These are phyloP conservation scores for Didymella lethalis DNA, from an alignment of 2,329 filamentous ascomycete species.

Conservation along the genomic window DNA sequence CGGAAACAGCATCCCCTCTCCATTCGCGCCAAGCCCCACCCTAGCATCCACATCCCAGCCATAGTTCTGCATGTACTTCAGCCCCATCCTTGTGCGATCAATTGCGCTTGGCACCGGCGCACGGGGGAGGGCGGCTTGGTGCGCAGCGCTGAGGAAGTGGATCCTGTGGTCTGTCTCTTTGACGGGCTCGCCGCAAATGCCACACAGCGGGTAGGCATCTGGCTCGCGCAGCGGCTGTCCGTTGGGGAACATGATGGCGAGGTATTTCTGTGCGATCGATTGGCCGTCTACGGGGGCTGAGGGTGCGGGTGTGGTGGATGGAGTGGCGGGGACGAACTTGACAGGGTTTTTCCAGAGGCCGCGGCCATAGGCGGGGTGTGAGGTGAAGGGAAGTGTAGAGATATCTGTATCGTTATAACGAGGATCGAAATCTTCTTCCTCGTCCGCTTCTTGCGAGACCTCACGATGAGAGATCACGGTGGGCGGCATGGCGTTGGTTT, in stretches of 20 bases:
- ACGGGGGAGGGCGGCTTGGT: conserved; percentile 74
- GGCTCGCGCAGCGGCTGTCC: conserved; percentile 33
- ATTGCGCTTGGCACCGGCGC: conserved; percentile 76
- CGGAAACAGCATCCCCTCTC: conserved; percentile 76
- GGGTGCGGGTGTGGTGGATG: conserved; percentile 27
- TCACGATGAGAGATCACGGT: conserved; percentile 5
- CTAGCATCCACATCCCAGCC: conserved; percentile 80
- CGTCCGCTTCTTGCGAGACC: conserved; percentile 14
- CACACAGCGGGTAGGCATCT: conserved; percentile 37
- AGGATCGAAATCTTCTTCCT: conserved; percentile 29
- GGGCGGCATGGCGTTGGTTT: conserved; percentile 4
- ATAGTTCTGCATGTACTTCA: conserved; percentile 69
- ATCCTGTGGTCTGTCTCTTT: conserved; percentile 48
- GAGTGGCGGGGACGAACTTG: conserved; percentile 64
- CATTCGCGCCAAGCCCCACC: conserved; percentile 72
- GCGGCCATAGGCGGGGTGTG: conserved; percentile 66
- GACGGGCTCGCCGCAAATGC: conserved; percentile 50
- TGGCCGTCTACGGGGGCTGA: conserved; percentile 55
- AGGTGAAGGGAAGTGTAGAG: conserved; percentile 65
- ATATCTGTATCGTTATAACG: conserved; percentile 58
- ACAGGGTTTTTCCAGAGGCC: conserved; percentile 69
- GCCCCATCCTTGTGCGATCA: conserved; percentile 73
- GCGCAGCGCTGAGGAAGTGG: conserved; percentile 68
- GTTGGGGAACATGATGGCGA: conserved; percentile 70
- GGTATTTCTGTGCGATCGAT: conserved; percentile 68